Percentiles rank a stretch among this genome's conserved stretches.
phyloP scores from a whole-genome alignment of 2,329 filamentous ascomycete species.

The Ilyonectria robusta region DNA sequence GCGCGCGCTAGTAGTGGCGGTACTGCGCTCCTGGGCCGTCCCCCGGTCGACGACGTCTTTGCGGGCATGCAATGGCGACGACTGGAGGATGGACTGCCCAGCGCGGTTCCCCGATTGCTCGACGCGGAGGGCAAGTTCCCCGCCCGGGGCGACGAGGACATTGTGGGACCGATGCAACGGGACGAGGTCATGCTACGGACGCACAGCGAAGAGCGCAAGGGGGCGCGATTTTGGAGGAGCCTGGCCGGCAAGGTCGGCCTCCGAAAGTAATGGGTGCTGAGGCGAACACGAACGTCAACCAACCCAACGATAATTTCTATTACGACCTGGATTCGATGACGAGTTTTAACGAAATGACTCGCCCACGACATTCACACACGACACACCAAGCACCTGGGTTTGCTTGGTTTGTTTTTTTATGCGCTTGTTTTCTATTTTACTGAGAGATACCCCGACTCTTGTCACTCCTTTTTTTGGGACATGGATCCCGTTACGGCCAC shows the following conservation, averaged over 20 bases:
- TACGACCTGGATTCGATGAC: conserved; percentile 45
- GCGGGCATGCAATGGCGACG: conserved; percentile 60
- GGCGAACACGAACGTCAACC: conserved; percentile 22
- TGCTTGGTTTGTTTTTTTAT: conserved; percentile 36
- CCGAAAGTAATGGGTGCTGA: conserved; percentile 42
- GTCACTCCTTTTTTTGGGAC: conserved; percentile 45
- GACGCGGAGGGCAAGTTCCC: conserved; percentile 89
- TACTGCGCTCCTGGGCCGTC: conserved; percentile 54
- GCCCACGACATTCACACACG: conserved; percentile 32
- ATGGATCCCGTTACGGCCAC: conserved; percentile 37
- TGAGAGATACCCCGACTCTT: conserved; percentile 49
- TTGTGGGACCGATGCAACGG: conserved; percentile 90
- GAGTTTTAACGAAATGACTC: conserved; percentile 40
- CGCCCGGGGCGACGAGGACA: conserved; percentile 88
- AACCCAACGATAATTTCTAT: conserved; percentile 38
- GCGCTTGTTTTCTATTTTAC: conserved; percentile 22
- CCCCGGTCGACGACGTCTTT: conserved; percentile 56
- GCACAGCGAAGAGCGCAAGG: conserved; percentile 60
- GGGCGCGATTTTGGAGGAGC: conserved; percentile 63
- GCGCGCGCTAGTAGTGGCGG: conserved; percentile 58
- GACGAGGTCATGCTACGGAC: conserved; percentile 67
- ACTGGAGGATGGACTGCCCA: conserved; percentile 70
- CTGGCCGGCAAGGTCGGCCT: conserved; percentile 62
- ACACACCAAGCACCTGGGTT: conserved; percentile 33
- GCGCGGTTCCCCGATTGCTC: conserved; percentile 77